Evolutionary conservation across 23 red algal genomes (phyloP).

Genomic region (Gracilaria gracilis): DNA sequence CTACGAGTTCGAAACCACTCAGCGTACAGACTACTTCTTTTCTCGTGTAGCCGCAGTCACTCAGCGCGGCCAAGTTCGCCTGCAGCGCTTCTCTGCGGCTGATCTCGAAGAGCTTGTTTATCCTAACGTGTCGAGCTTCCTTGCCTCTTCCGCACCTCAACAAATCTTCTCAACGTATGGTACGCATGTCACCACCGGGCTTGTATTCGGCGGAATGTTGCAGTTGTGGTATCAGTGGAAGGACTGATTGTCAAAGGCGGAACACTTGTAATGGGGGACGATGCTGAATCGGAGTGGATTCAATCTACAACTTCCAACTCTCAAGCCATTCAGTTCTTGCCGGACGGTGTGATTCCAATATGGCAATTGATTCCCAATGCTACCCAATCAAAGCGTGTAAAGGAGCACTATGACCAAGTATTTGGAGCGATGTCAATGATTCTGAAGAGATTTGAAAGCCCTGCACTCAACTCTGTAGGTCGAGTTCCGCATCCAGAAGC

Average conservation of each 20-base stretch:
- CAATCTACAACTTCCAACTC: slow-evolving; percentile 4
- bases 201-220: slow-evolving; percentile 42
- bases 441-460: slow-evolving; percentile 51
- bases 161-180: slow-evolving; percentile 47
- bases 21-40: slow-evolving; percentile 33
- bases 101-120: slow-evolving; percentile 4
- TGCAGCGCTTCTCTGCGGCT: neutral
- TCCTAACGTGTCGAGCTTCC: neutral
- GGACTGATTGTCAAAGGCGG: slow-evolving; percentile 40
- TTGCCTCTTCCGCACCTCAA: slow-evolving; percentile 17
- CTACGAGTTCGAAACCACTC: slow-evolving; percentile 15
- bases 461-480: neutral
- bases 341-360: slow-evolving; percentile 26
- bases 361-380: slow-evolving; percentile 35
- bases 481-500: slow-evolving; percentile 40
- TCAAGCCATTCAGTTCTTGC: slow-evolving; percentile 32
- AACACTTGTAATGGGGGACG: neutral
- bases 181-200: slow-evolving; percentile 43
- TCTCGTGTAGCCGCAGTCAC: slow-evolving; percentile 6
- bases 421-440: slow-evolving; percentile 36
- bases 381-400: slow-evolving; percentile 2
- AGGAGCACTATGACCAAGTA: slow-evolving; percentile 16
- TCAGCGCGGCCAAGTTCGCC: slow-evolving; percentile 19
- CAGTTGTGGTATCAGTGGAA: slow-evolving; percentile 38
- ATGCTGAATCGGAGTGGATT: slow-evolving; percentile 1